A percentile compares a stretch with the other conserved stretches of the same genome.
phyloP scores from a whole-genome alignment of 2,329 filamentous ascomycete species.

The Sporothrix pseudoabietina region DNA sequence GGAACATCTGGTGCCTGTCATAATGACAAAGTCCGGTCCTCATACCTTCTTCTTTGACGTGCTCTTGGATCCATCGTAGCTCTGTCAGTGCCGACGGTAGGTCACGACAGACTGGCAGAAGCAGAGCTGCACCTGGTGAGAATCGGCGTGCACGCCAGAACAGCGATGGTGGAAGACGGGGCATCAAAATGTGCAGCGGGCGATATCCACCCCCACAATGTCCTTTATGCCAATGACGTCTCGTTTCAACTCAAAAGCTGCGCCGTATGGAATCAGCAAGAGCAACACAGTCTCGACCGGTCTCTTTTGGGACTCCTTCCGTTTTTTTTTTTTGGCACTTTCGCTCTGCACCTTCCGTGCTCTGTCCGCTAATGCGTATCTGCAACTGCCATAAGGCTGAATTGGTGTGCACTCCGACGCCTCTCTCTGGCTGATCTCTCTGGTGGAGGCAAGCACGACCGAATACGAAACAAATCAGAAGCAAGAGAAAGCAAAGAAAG shows the following conservation, averaged over 20 bases:
- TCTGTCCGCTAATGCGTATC: conserved; percentile 3
- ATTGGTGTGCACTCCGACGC: neutral
- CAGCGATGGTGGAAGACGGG: conserved; percentile 62
- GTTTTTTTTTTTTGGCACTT: neutral
- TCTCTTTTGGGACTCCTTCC: conserved; percentile 1
- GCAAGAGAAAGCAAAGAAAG: neutral
- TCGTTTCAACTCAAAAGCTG: neutral
- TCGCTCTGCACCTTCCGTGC: conserved; percentile 1
- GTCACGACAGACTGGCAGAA: conserved; percentile 66
- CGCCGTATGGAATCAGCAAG: neutral
- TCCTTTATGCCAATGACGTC: neutral
- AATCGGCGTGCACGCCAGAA: conserved; percentile 56
- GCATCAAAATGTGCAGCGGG: conserved; percentile 49
- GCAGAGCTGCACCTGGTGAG: conserved; percentile 58
- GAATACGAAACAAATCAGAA: neutral
- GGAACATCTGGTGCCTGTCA: conserved; percentile 35
- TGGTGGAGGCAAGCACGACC: neutral
- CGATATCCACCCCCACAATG: neutral
- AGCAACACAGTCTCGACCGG: neutral
- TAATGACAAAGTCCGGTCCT: neutral
- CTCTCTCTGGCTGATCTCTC: neutral
- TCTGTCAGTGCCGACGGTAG: conserved; percentile 67
- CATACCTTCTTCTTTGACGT: neutral
- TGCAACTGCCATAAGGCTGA: conserved; percentile 13
- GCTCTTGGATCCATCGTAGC: conserved; percentile 66